phyloP scores from a whole-genome alignment of 2,329 filamentous ascomycete genomes.

The Scedosporium apiospermum region DNA sequence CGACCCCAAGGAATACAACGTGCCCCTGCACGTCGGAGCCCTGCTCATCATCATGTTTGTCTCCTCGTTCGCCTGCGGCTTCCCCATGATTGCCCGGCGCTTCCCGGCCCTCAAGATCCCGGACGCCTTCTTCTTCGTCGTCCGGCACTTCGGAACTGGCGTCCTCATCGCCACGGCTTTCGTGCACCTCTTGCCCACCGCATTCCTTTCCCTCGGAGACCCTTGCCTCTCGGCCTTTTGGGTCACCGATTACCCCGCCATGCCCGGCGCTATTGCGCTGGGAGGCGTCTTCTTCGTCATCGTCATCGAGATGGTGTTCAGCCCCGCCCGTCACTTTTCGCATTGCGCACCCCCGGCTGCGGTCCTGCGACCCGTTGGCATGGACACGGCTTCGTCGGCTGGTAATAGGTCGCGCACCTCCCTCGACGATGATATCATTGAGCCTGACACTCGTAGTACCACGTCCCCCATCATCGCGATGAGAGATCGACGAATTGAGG shows the following conservation, averaged over 20 bases:
- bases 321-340: slow-evolving; percentile 26
- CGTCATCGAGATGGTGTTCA: slow-evolving; percentile 64
- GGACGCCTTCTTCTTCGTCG: slow-evolving; percentile 42
- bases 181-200: slow-evolving; percentile 61
- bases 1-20: slow-evolving; percentile 37
- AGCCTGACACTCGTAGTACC: background rate
- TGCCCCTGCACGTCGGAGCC: slow-evolving; percentile 47
- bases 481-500: background rate
- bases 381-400: background rate
- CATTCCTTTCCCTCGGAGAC: slow-evolving; percentile 52
- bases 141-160: slow-evolving; percentile 67
- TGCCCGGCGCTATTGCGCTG: slow-evolving; percentile 75
- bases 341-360: background rate
- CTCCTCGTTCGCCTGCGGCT: slow-evolving; percentile 38
- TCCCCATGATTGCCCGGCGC: slow-evolving; percentile 44
- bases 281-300: slow-evolving; percentile 69
- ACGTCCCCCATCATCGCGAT: background rate
- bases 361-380: background rate
- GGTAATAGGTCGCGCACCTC: slow-evolving; percentile 3
- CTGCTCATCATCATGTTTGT: slow-evolving; percentile 39
- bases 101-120: slow-evolving; percentile 46
- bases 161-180: slow-evolving; percentile 70
- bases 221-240: slow-evolving; percentile 66
- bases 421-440: background rate
- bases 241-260: slow-evolving; percentile 64